Evolutionary conservation across 2,329 filamentous ascomycete genomes (phyloP).

Genomic region (Capronia coronata): DNA sequence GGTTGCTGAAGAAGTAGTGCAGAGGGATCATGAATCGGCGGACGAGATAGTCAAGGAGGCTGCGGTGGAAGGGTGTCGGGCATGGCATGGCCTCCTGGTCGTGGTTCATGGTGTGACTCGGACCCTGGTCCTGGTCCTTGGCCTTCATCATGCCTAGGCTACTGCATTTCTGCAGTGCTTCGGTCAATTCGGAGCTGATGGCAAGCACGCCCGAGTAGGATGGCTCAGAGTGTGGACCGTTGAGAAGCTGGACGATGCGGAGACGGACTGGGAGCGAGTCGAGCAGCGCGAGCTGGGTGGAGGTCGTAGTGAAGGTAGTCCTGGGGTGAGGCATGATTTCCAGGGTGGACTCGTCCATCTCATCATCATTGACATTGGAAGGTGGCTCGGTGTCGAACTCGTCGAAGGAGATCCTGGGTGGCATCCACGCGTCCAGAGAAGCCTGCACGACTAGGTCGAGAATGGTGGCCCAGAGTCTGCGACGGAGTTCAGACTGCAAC

Average conservation of each 20-base stretch:
- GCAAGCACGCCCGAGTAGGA: slow-evolving; percentile 31
- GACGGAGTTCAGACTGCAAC: slow-evolving; percentile 27
- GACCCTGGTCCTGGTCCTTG: no score
- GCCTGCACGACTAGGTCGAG: slow-evolving; percentile 33
- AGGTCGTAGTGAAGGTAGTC: slow-evolving; percentile 26
- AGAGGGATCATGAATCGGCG: slow-evolving; percentile 52
- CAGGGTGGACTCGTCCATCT: slow-evolving; percentile 30
- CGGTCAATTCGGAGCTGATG: slow-evolving; percentile 30
- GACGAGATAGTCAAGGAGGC: slow-evolving; percentile 47
- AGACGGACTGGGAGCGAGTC: slow-evolving; percentile 24
- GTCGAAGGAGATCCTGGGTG: slow-evolving; percentile 29
- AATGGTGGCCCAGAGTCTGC: slow-evolving; percentile 34
- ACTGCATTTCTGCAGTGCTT: slow-evolving; percentile 25
- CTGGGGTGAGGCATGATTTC: slow-evolving; percentile 35
- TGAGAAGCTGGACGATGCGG: slow-evolving; percentile 28
- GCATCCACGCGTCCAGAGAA: slow-evolving; percentile 32
- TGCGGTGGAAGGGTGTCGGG: slow-evolving; percentile 33
- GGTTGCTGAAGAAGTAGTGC: slow-evolving; percentile 40
- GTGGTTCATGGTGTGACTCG: no score
- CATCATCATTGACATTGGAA: slow-evolving; percentile 26
- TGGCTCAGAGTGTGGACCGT: slow-evolving; percentile 31
- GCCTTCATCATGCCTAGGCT: no score
- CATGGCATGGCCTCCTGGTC: slow-evolving; percentile 26
- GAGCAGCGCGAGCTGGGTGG: slow-evolving; percentile 27
- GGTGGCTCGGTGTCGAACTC: slow-evolving; percentile 33